Conservation (phyloP, 331 rosid species). For the Malus hybrid region DNA sequence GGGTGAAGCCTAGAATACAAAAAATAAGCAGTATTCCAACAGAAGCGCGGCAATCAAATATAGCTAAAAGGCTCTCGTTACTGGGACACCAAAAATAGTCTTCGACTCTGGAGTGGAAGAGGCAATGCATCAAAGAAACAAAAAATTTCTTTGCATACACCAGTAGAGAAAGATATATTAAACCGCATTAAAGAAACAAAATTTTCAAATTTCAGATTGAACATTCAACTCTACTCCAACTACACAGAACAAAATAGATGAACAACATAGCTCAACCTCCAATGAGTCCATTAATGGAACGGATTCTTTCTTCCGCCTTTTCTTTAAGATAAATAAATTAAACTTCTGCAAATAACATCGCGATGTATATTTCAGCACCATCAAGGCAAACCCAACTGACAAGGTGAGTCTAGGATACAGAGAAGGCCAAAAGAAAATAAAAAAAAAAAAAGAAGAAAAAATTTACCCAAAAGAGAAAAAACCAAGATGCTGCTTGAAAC, state of each 20-base stretch:
- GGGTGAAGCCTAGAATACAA: background rate
- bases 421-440: too few relatives aligned
- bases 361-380: background rate
- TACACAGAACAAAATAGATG: background rate
- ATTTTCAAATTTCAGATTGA: background rate
- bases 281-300: background rate
- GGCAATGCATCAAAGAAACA: background rate
- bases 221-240: constrained; percentile 10
- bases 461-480: background rate
- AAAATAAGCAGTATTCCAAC: background rate
- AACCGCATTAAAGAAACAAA: too few relatives aligned
- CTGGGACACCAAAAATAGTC: background rate
- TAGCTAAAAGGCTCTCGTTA: background rate
- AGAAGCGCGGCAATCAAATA: background rate
- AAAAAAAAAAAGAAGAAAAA: background rate
- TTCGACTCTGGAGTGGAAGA: background rate
- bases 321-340: background rate
- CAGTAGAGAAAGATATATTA: too few relatives aligned
- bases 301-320: background rate
- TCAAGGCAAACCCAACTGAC: background rate
- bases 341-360: background rate
- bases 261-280: background rate
- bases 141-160: background rate
- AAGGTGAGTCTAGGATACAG: background rate
- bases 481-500: background rate